These are phyloP conservation scores for Fusarium avenaceum DNA, from an alignment of 2,329 filamentous ascomycete genomes.

Conservation along the genomic window DNA sequence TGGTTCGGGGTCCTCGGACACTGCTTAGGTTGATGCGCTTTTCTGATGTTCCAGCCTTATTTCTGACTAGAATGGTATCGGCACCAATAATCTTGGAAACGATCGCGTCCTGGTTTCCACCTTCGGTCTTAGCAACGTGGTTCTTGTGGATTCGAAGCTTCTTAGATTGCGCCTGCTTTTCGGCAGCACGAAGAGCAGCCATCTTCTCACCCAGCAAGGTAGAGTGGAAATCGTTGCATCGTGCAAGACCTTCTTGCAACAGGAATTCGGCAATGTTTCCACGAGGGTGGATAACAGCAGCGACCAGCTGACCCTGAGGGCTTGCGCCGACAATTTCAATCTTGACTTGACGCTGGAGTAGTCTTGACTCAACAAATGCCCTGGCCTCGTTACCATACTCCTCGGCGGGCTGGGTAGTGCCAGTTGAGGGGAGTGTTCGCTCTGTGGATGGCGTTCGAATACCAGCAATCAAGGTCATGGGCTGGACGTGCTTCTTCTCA, in stretches of 20 bases:
- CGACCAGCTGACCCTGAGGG: slow-evolving; percentile 92
- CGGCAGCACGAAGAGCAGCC: slow-evolving; percentile 85
- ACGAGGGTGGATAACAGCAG: slow-evolving; percentile 85
- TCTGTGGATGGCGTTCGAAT: slow-evolving; percentile 92
- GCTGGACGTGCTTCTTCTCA: slow-evolving; percentile 88
- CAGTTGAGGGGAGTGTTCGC: slow-evolving; percentile 81
- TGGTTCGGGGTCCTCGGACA: slow-evolving; percentile 90
- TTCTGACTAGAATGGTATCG: slow-evolving; percentile 88
- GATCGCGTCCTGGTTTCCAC: slow-evolving; percentile 79
- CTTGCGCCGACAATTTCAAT: slow-evolving; percentile 88
- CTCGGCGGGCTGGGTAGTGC: slow-evolving; percentile 86
- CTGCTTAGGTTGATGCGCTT: slow-evolving; percentile 94
- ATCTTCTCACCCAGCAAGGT: slow-evolving; percentile 91
- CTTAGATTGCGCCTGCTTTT: slow-evolving; percentile 84
- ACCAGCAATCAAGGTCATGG: slow-evolving; percentile 89
- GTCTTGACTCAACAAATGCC: slow-evolving; percentile 84
- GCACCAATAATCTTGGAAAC: slow-evolving; percentile 89
- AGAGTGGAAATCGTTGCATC: slow-evolving; percentile 96
- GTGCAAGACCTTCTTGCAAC: slow-evolving; percentile 87
- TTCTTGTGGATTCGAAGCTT: slow-evolving; percentile 86
- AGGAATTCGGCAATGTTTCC: slow-evolving; percentile 95
- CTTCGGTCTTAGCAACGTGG: slow-evolving; percentile 77
- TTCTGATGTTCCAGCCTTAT: slow-evolving; percentile 83
- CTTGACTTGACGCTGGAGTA: slow-evolving; percentile 88
- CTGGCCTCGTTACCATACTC: slow-evolving; percentile 91